A percentile compares a stretch with the other conserved stretches of the same genome.
Evolutionary conservation across 1,284 basidiomycete species (phyloP).

Genomic region (Leccinum solheimii): DNA sequence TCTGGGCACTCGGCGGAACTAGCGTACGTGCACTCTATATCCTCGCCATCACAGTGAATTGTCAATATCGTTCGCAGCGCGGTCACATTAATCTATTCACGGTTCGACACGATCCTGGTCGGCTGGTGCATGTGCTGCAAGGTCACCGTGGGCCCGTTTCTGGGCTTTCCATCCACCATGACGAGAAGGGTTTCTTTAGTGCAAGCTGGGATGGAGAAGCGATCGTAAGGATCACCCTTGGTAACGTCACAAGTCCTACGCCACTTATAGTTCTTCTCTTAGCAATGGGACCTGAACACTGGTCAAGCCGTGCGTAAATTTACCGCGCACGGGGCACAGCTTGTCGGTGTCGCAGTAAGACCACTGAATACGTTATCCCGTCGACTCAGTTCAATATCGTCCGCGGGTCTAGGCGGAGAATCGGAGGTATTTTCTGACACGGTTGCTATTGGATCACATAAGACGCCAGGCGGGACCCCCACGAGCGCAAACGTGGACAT

Average conservation of each 20-base stretch:
- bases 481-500: constrained; percentile 26
- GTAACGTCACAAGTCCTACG: constrained; percentile 2
- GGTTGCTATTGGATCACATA: constrained; percentile 7
- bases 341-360: constrained; percentile 80
- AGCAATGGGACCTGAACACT: constrained; percentile 99
- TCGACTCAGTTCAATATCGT: constrained; percentile 33
- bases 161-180: constrained; percentile 75
- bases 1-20: constrained; percentile 87
- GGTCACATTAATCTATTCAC: constrained; percentile 92
- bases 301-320: constrained; percentile 81
- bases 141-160: constrained; percentile 84
- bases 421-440: constrained; percentile 17
- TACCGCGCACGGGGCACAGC: constrained; percentile 82
- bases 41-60: constrained; percentile 15
- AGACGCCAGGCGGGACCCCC: constrained; percentile 14
- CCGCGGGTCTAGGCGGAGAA: constrained; percentile 29
- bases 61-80: constrained; percentile 46
- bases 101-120: constrained; percentile 89
- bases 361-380: constrained; percentile 52
- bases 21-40: constrained; percentile 53
- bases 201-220: constrained; percentile 95
- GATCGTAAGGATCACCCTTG: constrained; percentile 56
- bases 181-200: constrained; percentile 85
- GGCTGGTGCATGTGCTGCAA: constrained; percentile 70
- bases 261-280: constrained; percentile 14